Conservation (phyloP, 495 filamentous ascomycete species). For the Usnea hakonensis region DNA sequence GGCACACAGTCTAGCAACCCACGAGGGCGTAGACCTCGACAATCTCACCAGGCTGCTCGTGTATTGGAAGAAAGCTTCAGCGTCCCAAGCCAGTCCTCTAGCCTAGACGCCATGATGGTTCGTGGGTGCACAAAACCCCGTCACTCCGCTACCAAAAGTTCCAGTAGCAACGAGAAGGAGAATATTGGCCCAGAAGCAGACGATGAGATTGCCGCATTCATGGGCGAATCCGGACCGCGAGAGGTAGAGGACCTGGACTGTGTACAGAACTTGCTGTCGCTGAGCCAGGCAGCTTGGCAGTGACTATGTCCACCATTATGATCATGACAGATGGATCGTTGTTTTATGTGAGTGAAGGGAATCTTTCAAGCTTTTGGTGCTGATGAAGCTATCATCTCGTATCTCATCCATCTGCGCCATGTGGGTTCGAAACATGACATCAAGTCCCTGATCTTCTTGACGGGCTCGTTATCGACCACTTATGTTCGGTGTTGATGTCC, state of each 20-base stretch:
- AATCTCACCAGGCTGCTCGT: neutral
- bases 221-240: slow-evolving; percentile 54
- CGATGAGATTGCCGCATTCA: slow-evolving; percentile 61
- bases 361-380: neutral
- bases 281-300: slow-evolving; percentile 60
- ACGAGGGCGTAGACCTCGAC: slow-evolving; percentile 19
- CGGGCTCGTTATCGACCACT: neutral
- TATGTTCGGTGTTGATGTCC: neutral
- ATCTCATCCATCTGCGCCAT: neutral
- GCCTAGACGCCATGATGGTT: slow-evolving; percentile 13
- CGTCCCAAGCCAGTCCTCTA: slow-evolving; percentile 24
- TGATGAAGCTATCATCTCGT: neutral
- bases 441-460: neutral
- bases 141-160: neutral
- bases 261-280: slow-evolving; percentile 65
- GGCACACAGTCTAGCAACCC: slow-evolving; percentile 39
- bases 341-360: neutral
- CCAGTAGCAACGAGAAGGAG: slow-evolving; percentile 23
- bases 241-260: slow-evolving; percentile 67
- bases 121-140: neutral
- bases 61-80: slow-evolving; percentile 41
- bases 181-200: slow-evolving; percentile 35
- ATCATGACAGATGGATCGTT: slow-evolving; percentile 4
- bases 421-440: neutral
- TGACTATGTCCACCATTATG: slow-evolving; percentile 25